Evolutionary conservation across 495 filamentous ascomycete species (phyloP), one percentile per base, ranked within the genome.

Genomic region (Cryomyces minteri): DNA sequence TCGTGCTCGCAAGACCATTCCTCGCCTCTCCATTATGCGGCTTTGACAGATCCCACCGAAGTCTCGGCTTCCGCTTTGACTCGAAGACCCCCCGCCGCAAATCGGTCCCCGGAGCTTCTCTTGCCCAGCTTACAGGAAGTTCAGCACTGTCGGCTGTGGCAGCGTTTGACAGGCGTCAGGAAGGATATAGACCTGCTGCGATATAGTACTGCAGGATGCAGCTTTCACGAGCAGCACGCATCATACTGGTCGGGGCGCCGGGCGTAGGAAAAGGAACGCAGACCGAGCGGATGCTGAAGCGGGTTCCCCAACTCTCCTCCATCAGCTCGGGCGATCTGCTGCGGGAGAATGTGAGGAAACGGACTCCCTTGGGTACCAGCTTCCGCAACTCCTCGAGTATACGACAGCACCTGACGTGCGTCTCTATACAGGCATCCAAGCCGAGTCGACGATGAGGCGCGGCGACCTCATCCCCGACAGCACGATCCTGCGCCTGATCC

Each of bases 201-300:
- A 25, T 25, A 25, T 2, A 25, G 18, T 25, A 25, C 18, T 25
- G 18, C 18, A 38, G 34, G 34, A 38, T 38, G 40, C 40, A 30
- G n/a, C 40, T 63, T 11, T 48, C 54, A 12, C 47, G 54, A 51
- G 88, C 90, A 34, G 90, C 92, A 12, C 82, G 90, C 32, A 77
- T 98, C 43, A 96, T 98, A 59, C 75, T 98, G 45, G 75, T 98
- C 49, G 90, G 90, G 43, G 87, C 90, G n/a, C 90, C 90, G 0
- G 90, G 82, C 5, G 79, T 80, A 4, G 90, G 90, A 43, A 98
- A 98, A 63, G 90, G 90, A 32, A 98, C 90, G 11, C 90, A 98
- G 58, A 82, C 86, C 31, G 84, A 93, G 55, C 72, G 90, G 39
- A 66, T 98, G 39, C 74, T 95, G 44, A 65, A 80, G 51, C 77